Percentiles rank a stretch among this genome's conserved stretches.
phyloP scores from a whole-genome alignment of 2,329 filamentous ascomycete genomes.

The Alternaria sp. region DNA sequence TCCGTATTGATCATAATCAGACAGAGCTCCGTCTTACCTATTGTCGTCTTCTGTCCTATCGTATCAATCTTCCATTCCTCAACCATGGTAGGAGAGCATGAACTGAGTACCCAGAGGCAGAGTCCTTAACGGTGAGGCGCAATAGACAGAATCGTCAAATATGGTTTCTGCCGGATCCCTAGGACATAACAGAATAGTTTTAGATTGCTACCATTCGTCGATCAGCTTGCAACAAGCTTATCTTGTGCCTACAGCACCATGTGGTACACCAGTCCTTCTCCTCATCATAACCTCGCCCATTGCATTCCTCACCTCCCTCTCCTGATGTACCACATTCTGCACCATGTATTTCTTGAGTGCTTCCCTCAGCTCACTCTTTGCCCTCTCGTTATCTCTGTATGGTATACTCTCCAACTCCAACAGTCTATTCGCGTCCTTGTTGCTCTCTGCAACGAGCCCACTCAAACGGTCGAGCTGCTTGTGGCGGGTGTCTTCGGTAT shows the following conservation, averaged over 20 bases:
- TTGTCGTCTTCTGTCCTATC: not conserved
- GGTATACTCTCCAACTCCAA: conserved; percentile 83
- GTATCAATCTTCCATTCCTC: not conserved
- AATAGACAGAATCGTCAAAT: not conserved
- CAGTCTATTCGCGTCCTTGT: conserved; percentile 74
- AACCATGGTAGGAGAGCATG: not conserved
- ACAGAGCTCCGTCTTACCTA: too few species aligned
- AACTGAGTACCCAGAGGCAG: not conserved
- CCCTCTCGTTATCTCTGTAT: conserved; percentile 75
- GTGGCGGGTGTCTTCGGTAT: conserved; percentile 50
- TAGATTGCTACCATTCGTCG: not conserved
- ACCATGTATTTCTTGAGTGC: conserved; percentile 88
- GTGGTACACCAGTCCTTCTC: conserved; percentile 68
- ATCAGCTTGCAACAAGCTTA: not conserved
- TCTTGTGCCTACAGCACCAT: conserved; percentile 59
- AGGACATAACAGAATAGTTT: too few species aligned
- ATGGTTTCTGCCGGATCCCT: not conserved
- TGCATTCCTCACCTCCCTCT: conserved; percentile 83
- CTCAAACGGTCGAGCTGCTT: conserved; percentile 75
- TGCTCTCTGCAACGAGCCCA: conserved; percentile 65
- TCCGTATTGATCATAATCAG: not conserved
- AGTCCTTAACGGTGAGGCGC: not conserved
- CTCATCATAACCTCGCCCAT: conserved; percentile 73
- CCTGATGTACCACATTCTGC: conserved; percentile 77
- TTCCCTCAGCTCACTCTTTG: conserved; percentile 68